These are phyloP conservation scores for Gonium pectorale DNA, from an alignment of 139 green algal genomes.

Conservation along the genomic window DNA sequence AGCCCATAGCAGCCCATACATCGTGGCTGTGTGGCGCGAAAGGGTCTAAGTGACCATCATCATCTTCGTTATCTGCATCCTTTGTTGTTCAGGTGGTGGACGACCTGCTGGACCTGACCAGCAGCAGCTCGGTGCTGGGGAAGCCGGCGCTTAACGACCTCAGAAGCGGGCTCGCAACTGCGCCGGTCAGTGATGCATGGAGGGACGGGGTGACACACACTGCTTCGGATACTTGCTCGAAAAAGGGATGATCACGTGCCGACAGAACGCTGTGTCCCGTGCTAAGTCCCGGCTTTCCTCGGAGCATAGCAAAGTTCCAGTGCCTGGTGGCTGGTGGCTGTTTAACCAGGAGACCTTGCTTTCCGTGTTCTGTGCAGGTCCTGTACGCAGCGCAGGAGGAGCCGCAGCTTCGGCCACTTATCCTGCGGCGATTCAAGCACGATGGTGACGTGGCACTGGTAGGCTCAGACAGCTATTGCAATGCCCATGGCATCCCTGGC, in stretches of 20 bases:
- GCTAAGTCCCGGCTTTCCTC: too few species aligned
- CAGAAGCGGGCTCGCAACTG: constrained; percentile 90
- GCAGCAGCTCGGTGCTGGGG: constrained; percentile 79
- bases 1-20: too few species aligned
- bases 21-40: too few species aligned
- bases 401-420: constrained; percentile 78
- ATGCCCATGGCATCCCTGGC: too few species aligned
- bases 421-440: constrained; percentile 84
- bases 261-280: too few species aligned
- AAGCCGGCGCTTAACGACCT: constrained; percentile 97
- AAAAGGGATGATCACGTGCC: too few species aligned
- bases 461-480: too few species aligned
- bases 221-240: too few species aligned
- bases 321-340: too few species aligned
- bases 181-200: constrained; percentile 73
- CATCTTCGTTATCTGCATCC: background rate
- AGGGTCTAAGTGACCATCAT: background rate
- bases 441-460: constrained; percentile 78
- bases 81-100: constrained; percentile 84
- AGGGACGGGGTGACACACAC: too few species aligned
- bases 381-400: constrained; percentile 82
- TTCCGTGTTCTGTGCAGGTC: constrained; percentile 50
- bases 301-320: too few species aligned
- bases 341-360: background rate
- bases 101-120: constrained; percentile 96